Percentiles rank a stretch among this genome's conserved stretches.
Evolutionary conservation across 2,329 filamentous ascomycete species (phyloP).

Genomic region (Bisporella sp.): DNA sequence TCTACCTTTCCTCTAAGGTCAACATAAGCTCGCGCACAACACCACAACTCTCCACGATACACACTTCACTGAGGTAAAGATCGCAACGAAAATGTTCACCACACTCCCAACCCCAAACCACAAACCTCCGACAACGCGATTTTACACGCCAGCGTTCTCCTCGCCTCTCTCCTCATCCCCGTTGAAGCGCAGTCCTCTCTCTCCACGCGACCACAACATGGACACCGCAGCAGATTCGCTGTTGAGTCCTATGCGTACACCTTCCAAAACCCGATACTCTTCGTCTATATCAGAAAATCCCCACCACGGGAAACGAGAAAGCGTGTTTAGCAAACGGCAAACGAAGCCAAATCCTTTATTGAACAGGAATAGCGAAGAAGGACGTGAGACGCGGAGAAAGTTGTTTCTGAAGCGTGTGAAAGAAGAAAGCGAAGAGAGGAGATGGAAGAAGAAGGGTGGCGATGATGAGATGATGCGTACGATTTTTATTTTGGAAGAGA

Average conservation of each 20-base stretch:
- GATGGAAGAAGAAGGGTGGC: constrained; percentile 53
- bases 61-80: background rate
- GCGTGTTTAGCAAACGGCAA: constrained; percentile 33
- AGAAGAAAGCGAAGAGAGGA: constrained; percentile 50
- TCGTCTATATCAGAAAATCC: constrained; percentile 3
- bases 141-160: constrained; percentile 36
- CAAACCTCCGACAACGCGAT: constrained; percentile 7
- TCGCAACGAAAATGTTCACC: constrained; percentile 19
- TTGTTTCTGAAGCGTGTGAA: constrained; percentile 64
- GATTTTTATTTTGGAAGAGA: constrained; percentile 32
- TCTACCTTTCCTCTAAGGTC: too few species aligned
- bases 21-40: too few species aligned
- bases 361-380: constrained; percentile 44
- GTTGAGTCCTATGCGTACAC: background rate
- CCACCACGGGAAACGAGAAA: constrained; percentile 11
- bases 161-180: constrained; percentile 56
- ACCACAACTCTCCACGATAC: background rate
- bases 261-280: constrained; percentile 1
- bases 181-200: constrained; percentile 39
- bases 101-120: constrained; percentile 16
- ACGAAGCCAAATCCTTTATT: constrained; percentile 57
- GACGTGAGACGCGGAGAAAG: constrained; percentile 55
- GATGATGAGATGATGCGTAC: constrained; percentile 47
- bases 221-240: background rate
- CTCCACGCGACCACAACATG: constrained; percentile 23